Percentiles rank a stretch among this genome's conserved stretches.
These are phyloP conservation scores for Colletotrichum cuscutae DNA, from an alignment of 2,329 filamentous ascomycete species.

Conservation along the genomic window DNA sequence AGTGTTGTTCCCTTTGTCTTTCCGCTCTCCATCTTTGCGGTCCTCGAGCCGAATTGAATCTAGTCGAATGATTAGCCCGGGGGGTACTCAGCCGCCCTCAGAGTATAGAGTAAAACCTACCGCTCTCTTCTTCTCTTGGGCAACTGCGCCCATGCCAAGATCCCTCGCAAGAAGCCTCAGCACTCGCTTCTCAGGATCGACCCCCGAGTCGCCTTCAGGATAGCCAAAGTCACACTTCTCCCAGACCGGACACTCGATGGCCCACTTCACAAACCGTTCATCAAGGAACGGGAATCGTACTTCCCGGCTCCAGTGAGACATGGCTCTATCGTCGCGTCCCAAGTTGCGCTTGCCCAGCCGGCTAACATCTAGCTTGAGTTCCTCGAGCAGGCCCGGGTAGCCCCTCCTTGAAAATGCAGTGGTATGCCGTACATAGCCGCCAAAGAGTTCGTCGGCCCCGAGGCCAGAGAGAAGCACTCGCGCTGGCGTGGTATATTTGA, in stretches of 20 bases:
- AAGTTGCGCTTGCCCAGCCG: slow-evolving; percentile 94
- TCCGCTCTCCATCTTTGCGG: slow-evolving; percentile 82
- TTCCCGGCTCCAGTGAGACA: slow-evolving; percentile 90
- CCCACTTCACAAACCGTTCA: slow-evolving; percentile 85
- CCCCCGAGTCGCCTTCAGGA: slow-evolving; percentile 40
- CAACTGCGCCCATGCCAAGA: slow-evolving; percentile 76
- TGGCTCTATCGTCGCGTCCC: slow-evolving; percentile 90
- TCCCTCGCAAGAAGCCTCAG: slow-evolving; percentile 80
- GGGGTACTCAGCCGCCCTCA: too few relatives aligned
- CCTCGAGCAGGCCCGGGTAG: slow-evolving; percentile 78
- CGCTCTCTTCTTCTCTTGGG: slow-evolving; percentile 92
- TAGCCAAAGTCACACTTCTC: slow-evolving; percentile 84
- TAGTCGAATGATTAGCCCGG: slow-evolving; percentile 42
- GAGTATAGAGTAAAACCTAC: slow-evolving; percentile 55
- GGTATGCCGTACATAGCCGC: slow-evolving; percentile 87
- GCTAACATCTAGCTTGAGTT: slow-evolving; percentile 85
- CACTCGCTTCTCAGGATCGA: slow-evolving; percentile 85
- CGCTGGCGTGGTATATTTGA: slow-evolving; percentile 73
- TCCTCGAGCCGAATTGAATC: slow-evolving; percentile 86
- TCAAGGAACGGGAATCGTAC: slow-evolving; percentile 92
- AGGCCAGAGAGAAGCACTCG: slow-evolving; percentile 91
- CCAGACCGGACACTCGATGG: slow-evolving; percentile 78
- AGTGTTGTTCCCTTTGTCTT: slow-evolving; percentile 75
- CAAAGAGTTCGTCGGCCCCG: slow-evolving; percentile 96
- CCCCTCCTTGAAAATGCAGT: slow-evolving; percentile 78